Evolutionary conservation across 2,329 filamentous ascomycete species (phyloP), one percentile per base, ranked within the genome.

Genomic region (Exophiala oligosperma): DNA sequence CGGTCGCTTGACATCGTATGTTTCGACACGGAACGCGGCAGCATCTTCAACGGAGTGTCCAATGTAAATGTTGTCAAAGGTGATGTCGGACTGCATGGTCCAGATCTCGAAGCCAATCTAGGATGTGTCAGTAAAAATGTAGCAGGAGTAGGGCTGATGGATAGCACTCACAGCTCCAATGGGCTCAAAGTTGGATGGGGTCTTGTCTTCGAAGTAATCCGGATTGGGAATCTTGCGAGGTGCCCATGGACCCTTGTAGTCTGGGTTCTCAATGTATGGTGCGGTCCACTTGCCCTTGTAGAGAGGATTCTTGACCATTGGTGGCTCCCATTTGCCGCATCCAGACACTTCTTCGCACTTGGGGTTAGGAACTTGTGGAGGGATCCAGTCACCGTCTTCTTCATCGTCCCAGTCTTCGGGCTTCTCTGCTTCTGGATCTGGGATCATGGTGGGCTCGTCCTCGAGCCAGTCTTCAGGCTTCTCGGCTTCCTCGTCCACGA

Each of bases 51-150:
- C 76, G 21, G 93, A 97, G 86, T 99, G 94, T 64, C 94, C 94
- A 74, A 99, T 92, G 85, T 97, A 99, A 83, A 99, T 95, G 87
- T 99, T 99, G 86, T 97, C 91, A 71, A 99, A 97, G 71, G 97
- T 88, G 69, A 99, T 97, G 73, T 97, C 90, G 76, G 87, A 96
- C 80, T 97, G 93, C 94, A 99, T 99, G 71, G 94, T 97, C 94
- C 94, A 99, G 80, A 99, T 93, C 79, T 99, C 94, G 72, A 97
- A 97, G 70, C 94, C 94, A 79, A 97, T 92, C 89, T 92, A 71
- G 21, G 49, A 44, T 44, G 24, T 11, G 32, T 49, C 54, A 57
- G 17, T 35, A 17, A 14, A 17, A 17, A 17, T 17, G 17, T 17
- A 17, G 17, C 17, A 17, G 32, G 24, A 24, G 49, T 2, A 40